Evolutionary conservation across 148 eudicot species (phyloP).

Genomic region (Rhododendron kiyosumense): DNA sequence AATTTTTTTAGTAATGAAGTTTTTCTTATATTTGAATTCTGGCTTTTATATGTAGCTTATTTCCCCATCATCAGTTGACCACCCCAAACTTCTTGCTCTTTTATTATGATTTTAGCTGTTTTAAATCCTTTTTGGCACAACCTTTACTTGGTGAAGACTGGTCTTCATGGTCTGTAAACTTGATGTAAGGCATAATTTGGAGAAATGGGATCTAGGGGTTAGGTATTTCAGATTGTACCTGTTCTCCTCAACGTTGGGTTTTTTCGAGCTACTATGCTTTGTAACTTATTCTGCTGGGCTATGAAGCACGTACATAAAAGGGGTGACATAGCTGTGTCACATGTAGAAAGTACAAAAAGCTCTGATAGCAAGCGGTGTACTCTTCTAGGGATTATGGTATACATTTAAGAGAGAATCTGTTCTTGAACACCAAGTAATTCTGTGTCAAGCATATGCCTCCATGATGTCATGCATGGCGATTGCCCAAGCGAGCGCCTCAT

Average conservation of each 20-base stretch:
- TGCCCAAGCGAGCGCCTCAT: background rate
- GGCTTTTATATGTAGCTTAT: background rate
- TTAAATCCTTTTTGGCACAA: background rate
- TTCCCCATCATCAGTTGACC: background rate
- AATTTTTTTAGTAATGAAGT: background rate
- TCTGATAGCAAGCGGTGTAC: background rate
- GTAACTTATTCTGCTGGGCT: no score
- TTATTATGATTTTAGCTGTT: background rate
- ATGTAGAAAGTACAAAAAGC: background rate
- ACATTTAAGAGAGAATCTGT: background rate
- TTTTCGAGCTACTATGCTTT: background rate
- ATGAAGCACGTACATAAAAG: background rate
- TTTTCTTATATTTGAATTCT: background rate
- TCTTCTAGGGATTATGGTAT: background rate
- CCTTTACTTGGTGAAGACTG: background rate
- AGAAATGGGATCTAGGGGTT: background rate
- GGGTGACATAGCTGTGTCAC: background rate
- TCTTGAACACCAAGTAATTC: background rate
- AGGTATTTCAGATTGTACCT: background rate
- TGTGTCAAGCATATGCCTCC: background rate
- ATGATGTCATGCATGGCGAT: background rate
- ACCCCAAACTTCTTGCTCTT: background rate
- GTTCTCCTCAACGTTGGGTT: background rate
- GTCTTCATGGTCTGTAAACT: background rate
- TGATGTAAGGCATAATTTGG: background rate